These are phyloP conservation scores for Decorospora gaudefroyi DNA, from an alignment of 2,329 filamentous ascomycete species.

Conservation along the genomic window DNA sequence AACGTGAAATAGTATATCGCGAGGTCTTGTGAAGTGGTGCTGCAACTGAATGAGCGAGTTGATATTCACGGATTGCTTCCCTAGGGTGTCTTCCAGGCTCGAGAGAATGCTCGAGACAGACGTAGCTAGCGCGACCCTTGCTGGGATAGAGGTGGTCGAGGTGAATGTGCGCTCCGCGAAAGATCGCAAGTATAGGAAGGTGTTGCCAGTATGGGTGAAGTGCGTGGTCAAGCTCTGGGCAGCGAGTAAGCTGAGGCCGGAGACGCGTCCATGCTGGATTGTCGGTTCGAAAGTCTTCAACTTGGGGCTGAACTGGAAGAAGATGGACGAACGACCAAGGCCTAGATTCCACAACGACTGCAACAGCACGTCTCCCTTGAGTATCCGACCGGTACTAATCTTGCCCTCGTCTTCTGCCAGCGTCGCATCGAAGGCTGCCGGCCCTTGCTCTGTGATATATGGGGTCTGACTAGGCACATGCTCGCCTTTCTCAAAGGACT, in stretches of 20 bases:
- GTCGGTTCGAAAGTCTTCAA: slow-evolving; percentile 58
- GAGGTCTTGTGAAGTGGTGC: slow-evolving; percentile 50
- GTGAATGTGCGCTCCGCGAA: slow-evolving; percentile 47
- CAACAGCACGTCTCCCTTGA: slow-evolving; percentile 47
- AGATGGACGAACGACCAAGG: slow-evolving; percentile 71
- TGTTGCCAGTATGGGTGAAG: slow-evolving; percentile 48
- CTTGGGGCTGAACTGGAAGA: slow-evolving; percentile 66
- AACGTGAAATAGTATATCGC: slow-evolving; percentile 60
- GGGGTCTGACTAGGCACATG: slow-evolving; percentile 51
- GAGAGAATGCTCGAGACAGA: slow-evolving; percentile 48
- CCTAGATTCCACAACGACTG: slow-evolving; percentile 67
- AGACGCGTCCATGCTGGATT: slow-evolving; percentile 53
- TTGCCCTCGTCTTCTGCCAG: slow-evolving; percentile 49
- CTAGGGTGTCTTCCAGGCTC: slow-evolving; percentile 49
- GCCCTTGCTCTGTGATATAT: slow-evolving; percentile 71
- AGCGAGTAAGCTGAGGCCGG: slow-evolving; percentile 56
- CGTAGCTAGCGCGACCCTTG: slow-evolving; percentile 50
- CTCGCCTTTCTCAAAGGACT: slow-evolving; percentile 61
- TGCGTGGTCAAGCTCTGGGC: slow-evolving; percentile 59
- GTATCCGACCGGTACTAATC: slow-evolving; percentile 45
- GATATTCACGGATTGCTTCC: slow-evolving; percentile 31
- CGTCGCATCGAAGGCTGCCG: slow-evolving; percentile 68
- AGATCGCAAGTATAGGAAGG: slow-evolving; percentile 41
- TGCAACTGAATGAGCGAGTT: slow-evolving; percentile 51
- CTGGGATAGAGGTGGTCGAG: slow-evolving; percentile 43